phyloP scores from a whole-genome alignment of 306 rosid genomes.

The Cucurbita argyrosperma region DNA sequence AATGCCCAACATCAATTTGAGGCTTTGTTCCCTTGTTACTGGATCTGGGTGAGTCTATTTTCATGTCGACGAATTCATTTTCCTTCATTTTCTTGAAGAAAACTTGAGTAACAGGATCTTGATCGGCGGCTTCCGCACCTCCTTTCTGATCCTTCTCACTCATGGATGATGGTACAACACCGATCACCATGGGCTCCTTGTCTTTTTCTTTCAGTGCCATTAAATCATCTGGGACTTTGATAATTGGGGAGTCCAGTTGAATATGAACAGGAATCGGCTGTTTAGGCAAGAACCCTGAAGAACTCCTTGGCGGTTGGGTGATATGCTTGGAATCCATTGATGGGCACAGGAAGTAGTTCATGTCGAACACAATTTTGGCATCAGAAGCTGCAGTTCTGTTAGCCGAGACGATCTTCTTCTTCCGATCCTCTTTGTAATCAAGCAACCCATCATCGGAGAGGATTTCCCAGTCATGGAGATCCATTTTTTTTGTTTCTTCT shows the following conservation, averaged over 20 bases:
- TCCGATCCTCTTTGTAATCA: conserved; percentile 30
- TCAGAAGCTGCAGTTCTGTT: conserved; percentile 12
- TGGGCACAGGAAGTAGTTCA: conserved; percentile 40
- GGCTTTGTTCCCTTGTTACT: conserved; percentile 24
- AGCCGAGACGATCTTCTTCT: conserved; percentile 15
- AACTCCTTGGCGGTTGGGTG: conserved; percentile 1
- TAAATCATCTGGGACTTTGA: background rate
- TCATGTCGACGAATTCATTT: conserved; percentile 70
- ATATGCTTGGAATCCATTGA: conserved; percentile 24
- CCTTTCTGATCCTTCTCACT: background rate
- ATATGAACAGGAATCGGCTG: conserved; percentile 25
- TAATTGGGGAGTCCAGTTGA: conserved; percentile 21
- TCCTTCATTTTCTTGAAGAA: conserved; percentile 48
- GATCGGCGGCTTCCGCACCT: conserved; percentile 25
- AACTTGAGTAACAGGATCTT: conserved; percentile 33
- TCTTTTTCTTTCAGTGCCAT: conserved; percentile 3
- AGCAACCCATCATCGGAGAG: conserved; percentile 44
- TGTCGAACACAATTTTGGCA: conserved; percentile 21
- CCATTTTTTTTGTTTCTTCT: conserved; percentile 21
- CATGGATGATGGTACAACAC: conserved; percentile 5
- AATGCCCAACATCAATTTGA: conserved; percentile 19
- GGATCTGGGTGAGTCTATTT: conserved; percentile 56
- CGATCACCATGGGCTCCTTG: background rate
- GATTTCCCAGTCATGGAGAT: conserved; percentile 62
- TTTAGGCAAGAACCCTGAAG: conserved; percentile 12